These are phyloP conservation scores for Aspergillus eucalypticola DNA, from an alignment of 2,329 filamentous ascomycete genomes.

Conservation along the genomic window DNA sequence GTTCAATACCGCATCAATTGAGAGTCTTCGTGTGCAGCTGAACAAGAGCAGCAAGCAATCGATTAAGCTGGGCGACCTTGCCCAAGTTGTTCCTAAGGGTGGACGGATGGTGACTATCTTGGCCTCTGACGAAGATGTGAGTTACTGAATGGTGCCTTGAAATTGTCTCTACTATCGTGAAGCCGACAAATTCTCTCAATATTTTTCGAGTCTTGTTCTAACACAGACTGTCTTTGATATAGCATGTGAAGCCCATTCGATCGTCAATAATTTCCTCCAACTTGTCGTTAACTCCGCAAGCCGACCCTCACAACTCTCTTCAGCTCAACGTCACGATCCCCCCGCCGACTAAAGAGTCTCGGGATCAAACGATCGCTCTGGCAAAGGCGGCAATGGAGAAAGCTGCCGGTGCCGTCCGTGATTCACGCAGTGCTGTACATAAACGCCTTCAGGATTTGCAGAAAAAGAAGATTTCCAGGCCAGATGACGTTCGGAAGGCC, in stretches of 20 bases:
- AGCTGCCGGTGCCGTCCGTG: slow-evolving; percentile 41
- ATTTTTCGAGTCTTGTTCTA: not conserved
- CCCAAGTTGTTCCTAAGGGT: slow-evolving; percentile 66
- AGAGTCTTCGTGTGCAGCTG: slow-evolving; percentile 61
- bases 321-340: slow-evolving; percentile 50
- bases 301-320: slow-evolving; percentile 45
- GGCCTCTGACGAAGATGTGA: slow-evolving; percentile 64
- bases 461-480: slow-evolving; percentile 45
- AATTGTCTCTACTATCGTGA: not conserved
- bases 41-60: slow-evolving; percentile 54
- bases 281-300: slow-evolving; percentile 46
- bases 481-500: slow-evolving; percentile 49
- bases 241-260: slow-evolving; percentile 49
- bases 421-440: slow-evolving; percentile 46
- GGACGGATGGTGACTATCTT: slow-evolving; percentile 62
- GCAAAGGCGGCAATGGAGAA: slow-evolving; percentile 48
- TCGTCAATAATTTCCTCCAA: slow-evolving; percentile 46
- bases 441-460: slow-evolving; percentile 48
- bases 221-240: not conserved
- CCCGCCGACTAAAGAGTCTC: slow-evolving; percentile 49
- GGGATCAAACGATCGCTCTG: slow-evolving; percentile 41
- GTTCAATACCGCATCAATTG: slow-evolving; percentile 63
- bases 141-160: slow-evolving; percentile 25
- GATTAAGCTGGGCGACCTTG: slow-evolving; percentile 61
- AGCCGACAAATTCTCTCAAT: not conserved